These are phyloP conservation scores for Capsicum chinense DNA, from an alignment of 257 asterid species.

Conservation along the genomic window DNA sequence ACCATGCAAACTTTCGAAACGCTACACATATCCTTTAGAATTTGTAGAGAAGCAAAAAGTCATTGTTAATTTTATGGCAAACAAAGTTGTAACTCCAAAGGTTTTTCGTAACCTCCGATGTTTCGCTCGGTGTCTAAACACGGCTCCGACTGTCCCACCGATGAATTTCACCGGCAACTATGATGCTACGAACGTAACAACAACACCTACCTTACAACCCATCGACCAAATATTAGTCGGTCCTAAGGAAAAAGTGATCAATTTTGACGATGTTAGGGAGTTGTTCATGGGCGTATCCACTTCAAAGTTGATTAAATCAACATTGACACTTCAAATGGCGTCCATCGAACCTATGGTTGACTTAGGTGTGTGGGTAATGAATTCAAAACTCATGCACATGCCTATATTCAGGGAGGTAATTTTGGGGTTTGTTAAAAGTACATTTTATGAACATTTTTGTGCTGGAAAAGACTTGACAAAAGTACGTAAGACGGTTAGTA, in stretches of 20 bases:
- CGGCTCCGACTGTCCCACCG: slow-evolving; percentile 46
- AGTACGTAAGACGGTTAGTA: slow-evolving; percentile 48
- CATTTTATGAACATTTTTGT: slow-evolving; percentile 75
- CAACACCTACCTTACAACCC: too few relatives aligned
- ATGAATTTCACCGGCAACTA: slow-evolving; percentile 29
- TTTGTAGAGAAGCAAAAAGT: background rate
- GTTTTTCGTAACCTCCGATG: slow-evolving; percentile 39
- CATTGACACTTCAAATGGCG: slow-evolving; percentile 50
- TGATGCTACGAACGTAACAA: background rate
- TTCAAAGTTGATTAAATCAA: slow-evolving; percentile 50
- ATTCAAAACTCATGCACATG: slow-evolving; percentile 47
- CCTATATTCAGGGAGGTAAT: slow-evolving; percentile 44
- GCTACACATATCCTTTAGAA: background rate
- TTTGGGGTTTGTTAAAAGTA: slow-evolving; percentile 42
- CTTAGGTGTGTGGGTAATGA: slow-evolving; percentile 56
- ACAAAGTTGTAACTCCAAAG: slow-evolving; percentile 39
- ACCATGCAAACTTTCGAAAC: background rate
- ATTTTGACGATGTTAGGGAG: slow-evolving; percentile 45
- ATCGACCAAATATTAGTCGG: background rate
- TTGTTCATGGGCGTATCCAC: slow-evolving; percentile 57
- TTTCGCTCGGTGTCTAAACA: slow-evolving; percentile 43
- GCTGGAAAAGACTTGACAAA: slow-evolving; percentile 63
- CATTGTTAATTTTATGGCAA: slow-evolving; percentile 4
- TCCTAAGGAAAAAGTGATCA: slow-evolving; percentile 18
- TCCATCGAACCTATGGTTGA: slow-evolving; percentile 57